A percentile compares a stretch with the other conserved stretches of the same genome.
phyloP scores from a whole-genome alignment of 2,329 filamentous ascomycete genomes.

The Drechslerella stenobrocha region DNA sequence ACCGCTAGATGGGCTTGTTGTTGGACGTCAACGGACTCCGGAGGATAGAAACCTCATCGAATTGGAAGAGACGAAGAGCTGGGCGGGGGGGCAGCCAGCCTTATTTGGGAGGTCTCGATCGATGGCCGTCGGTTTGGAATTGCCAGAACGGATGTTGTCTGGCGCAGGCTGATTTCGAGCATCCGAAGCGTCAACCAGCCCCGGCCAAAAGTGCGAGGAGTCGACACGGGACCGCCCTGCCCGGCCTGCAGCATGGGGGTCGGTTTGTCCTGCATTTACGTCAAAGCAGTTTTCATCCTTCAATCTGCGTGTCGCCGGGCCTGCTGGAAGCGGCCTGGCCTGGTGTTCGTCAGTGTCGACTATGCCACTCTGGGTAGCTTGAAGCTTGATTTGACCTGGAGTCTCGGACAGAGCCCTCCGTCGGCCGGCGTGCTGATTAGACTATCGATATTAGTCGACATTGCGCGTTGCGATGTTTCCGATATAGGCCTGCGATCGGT shows the following conservation, averaged over 20 bases:
- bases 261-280: background rate
- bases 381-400: background rate
- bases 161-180: too few relatives aligned
- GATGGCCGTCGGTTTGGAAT: background rate
- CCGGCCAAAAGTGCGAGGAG: too few relatives aligned
- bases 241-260: conserved; percentile 26
- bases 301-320: conserved; percentile 47
- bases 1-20: conserved; percentile 6
- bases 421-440: too few relatives aligned
- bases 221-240: background rate
- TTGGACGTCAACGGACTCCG: too few relatives aligned
- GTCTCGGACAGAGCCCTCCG: too few relatives aligned
- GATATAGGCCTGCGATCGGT: too few relatives aligned
- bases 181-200: too few relatives aligned
- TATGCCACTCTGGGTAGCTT: background rate
- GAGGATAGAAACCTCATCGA: conserved; percentile 35
- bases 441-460: conserved; percentile 13
- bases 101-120: conserved; percentile 33
- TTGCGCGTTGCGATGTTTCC: too few relatives aligned
- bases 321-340: conserved; percentile 39
- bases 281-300: too few relatives aligned
- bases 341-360: conserved; percentile 7
- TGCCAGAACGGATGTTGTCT: background rate
- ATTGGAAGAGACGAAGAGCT: conserved; percentile 30
- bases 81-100: conserved; percentile 33